A percentile compares a stretch with the other conserved stretches of the same genome.
These are phyloP conservation scores for Aureobasidium sp. DNA, from an alignment of 2,329 filamentous ascomycete genomes.

Conservation along the genomic window DNA sequence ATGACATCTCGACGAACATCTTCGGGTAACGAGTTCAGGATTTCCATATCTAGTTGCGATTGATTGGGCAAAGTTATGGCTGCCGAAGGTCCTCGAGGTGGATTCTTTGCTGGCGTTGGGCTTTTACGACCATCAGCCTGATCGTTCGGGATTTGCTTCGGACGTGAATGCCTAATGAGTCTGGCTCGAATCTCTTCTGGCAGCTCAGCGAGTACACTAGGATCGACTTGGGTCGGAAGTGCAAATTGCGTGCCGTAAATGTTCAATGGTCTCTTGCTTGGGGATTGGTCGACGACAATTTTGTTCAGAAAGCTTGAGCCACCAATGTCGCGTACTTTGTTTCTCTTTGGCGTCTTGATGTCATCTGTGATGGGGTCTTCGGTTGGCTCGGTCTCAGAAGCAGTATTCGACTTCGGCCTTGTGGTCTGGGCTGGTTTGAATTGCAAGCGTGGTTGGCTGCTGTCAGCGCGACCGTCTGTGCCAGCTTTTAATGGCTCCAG, in stretches of 20 bases:
- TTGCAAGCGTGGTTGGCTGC: constrained; percentile 70
- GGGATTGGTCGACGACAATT: constrained; percentile 37
- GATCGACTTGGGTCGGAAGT: constrained; percentile 75
- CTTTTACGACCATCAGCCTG: neutral
- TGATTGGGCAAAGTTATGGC: constrained; percentile 49
- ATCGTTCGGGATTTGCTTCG: neutral
- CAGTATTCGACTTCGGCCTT: constrained; percentile 20
- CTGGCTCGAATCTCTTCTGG: constrained; percentile 74
- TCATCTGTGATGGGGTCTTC: constrained; percentile 43
- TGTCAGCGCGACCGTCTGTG: constrained; percentile 48
- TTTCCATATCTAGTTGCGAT: constrained; percentile 77
- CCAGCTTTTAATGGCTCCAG: constrained; percentile 68
- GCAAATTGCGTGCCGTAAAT: constrained; percentile 85
- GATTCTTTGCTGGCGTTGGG: neutral
- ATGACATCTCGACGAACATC: constrained; percentile 82
- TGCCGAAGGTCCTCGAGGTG: neutral
- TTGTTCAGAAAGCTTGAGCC: constrained; percentile 29
- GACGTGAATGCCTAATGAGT: constrained; percentile 51
- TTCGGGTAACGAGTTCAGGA: constrained; percentile 73
- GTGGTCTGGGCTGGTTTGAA: constrained; percentile 54
- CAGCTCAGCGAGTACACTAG: constrained; percentile 72
- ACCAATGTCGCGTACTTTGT: constrained; percentile 22
- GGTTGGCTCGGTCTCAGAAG: constrained; percentile 1
- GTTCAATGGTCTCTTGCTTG: constrained; percentile 63
- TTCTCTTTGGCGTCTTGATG: constrained; percentile 33